Evolutionary conservation across 331 rosid species (phyloP).

Genomic region (Quercus lobata): DNA sequence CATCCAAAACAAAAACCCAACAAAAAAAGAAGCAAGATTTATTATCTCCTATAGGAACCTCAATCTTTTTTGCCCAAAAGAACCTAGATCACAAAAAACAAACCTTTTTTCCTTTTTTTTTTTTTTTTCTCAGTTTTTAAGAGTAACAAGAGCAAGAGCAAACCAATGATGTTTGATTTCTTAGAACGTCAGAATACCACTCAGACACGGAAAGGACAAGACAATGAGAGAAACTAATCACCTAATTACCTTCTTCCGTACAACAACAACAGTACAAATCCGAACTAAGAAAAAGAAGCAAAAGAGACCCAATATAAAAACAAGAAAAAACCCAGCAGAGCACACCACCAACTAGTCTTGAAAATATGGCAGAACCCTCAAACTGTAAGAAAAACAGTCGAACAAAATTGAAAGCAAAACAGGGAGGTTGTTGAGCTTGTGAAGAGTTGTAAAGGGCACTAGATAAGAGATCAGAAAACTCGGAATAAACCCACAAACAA

Average conservation of each 20-base stretch:
- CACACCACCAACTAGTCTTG: neutral
- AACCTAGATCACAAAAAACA: neutral
- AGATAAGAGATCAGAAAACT: neutral
- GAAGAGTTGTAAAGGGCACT: too few species aligned
- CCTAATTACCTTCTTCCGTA: neutral
- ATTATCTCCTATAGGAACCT: neutral
- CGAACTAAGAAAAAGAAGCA: neutral
- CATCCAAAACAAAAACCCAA: neutral
- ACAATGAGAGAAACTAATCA: neutral
- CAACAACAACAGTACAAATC: neutral
- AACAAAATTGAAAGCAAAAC: neutral
- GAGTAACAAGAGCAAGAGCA: neutral
- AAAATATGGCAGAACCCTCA: too few species aligned
- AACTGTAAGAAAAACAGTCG: neutral
- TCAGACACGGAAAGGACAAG: neutral
- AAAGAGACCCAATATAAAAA: neutral
- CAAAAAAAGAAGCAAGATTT: too few species aligned
- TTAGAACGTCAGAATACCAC: neutral
- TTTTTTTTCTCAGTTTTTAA: too few species aligned
- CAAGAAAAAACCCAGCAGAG: neutral
- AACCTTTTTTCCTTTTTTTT: neutral
- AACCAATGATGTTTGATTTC: neutral
- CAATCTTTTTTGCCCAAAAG: neutral
- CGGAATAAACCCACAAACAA: neutral
- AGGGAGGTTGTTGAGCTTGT: neutral